Evolutionary conservation across 106 monocot genomes (phyloP), one percentile per base, ranked within the genome.

Genomic region (Dendrobium chrysotoxum): DNA sequence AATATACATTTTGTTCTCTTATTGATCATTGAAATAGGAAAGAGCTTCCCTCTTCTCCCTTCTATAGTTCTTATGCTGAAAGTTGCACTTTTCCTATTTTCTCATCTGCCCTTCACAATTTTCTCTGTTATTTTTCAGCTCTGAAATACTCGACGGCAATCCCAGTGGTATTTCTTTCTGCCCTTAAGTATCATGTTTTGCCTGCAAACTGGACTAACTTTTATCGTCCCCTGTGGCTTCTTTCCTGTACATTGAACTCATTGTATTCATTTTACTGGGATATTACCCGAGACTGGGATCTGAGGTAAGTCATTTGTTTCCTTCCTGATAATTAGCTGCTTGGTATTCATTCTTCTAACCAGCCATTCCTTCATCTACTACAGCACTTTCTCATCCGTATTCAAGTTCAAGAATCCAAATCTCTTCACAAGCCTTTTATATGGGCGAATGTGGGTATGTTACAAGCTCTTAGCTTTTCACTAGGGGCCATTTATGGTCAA

Each of bases 191-290:
- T 83, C 97, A 91, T 83, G 94, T 94, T 76, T 83, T 91, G 57
- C 91, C 85, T 38, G 92, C 91, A 13, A 80, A 79, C 5, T 97
- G 96, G 96, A 79, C 82, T 16, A 81, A 79, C 53, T 92, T 97
- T 75, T 97, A 90, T 80, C 90, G 90, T 4, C 96, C 96, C 20
- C 89, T 96, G 17, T 97, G 96, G 96, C 90, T 97, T 79, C 38
- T 97, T 20, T 93, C 92, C 26, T 87, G 87, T 68, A 61, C 91
- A 17, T 79, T 94, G 53, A 97, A 97, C 81, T 94, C 96, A 15
- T 75, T 89, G 20, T 96, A 96, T 80, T 93, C 96, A 41, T 97
- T 93, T 78, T 97, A 94, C 76, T 97, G 94, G 94, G 97, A 97
- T 82, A 65, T 97, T 40, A 88, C 79, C 21, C 88, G 92, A 77